These are phyloP conservation scores for Neocallimastix lanati DNA, from an alignment of 192 early-diverging fungal species.

Conservation along the genomic window DNA sequence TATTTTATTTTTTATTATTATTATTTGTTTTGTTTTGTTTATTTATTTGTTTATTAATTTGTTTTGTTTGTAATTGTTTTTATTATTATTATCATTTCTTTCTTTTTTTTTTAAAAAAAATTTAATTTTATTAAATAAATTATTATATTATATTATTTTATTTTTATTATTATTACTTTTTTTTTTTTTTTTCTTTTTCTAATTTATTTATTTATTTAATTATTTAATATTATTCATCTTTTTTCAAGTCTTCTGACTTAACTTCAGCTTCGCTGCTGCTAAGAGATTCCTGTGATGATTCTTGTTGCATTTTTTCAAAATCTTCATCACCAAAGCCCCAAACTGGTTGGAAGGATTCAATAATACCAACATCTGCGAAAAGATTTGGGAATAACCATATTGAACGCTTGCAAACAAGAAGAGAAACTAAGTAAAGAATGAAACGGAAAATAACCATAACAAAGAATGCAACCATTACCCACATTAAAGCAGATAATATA, in stretches of 20 bases:
- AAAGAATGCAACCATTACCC: slow-evolving; percentile 78
- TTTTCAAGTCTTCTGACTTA: neutral
- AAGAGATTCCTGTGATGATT: neutral
- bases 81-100: no score
- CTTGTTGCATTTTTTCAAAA: neutral
- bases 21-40: no score
- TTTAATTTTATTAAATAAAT: no score
- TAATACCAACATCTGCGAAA: slow-evolving; percentile 85
- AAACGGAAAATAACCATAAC: slow-evolving; percentile 69
- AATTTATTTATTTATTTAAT: no score
- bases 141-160: no score
- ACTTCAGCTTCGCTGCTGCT: neutral
- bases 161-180: no score
- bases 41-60: no score
- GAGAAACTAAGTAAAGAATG: slow-evolving; percentile 61
- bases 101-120: no score
- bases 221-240: neutral
- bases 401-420: slow-evolving; percentile 51
- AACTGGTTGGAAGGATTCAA: slow-evolving; percentile 83
- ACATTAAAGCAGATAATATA: slow-evolving; percentile 57
- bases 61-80: no score
- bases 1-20: no score
- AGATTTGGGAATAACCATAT: slow-evolving; percentile 95
- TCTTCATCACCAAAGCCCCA: slow-evolving; percentile 58
- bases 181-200: no score